Evolutionary conservation across 495 filamentous ascomycete genomes (phyloP), one percentile per base, ranked within the genome.

Genomic region (Talaromyces wortmannii): DNA sequence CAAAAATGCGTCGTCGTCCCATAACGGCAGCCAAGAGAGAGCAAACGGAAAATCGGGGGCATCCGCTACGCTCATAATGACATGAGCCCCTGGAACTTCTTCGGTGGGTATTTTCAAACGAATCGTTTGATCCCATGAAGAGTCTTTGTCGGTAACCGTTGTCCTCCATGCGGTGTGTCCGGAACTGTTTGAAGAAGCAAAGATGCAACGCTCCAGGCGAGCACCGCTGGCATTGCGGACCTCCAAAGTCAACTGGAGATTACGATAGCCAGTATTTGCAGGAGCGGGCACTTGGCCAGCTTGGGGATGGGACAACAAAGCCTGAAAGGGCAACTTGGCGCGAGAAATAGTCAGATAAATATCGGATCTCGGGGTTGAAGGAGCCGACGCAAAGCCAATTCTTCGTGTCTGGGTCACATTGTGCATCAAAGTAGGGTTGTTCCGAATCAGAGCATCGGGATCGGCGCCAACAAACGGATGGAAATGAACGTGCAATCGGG

Each of bases 361-460:
- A 64, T 99, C 94, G 11, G 89, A 95, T 58, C 94, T 74, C 7
- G 90, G 79, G 61, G 88, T 89, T 0, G 87, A 89, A 1, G 94
- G 94, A 7, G 91, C 92, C 16, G 91, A 91, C 3, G 94, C 86
- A 69, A 99, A 99, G n/a, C 91, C 92, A 61, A 96, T 91, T 66
- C 92, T 91, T 58, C 78, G 82, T 6, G 91, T 92, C 59, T 85
- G 85, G 56, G 78, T 78, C 55, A 97, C 81, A 44, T 85, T 83
- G 52, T 95, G 89, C 36, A 97, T 81, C 5, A 95, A 72, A 0
- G 94, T 97, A 7, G 92, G 95, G 12, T 92, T 97, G 46, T 85
- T 81, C 56, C 85, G 85, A 55, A 97, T 84, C 31, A 99, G 79
- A 2, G 70, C 75, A 59, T 91, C 91, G 0, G 89, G 82, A 60